Evolutionary conservation across 768 basidiomycete genomes (phyloP), one percentile per base, ranked within the genome.

Genomic region (Kwoniella europaea): DNA sequence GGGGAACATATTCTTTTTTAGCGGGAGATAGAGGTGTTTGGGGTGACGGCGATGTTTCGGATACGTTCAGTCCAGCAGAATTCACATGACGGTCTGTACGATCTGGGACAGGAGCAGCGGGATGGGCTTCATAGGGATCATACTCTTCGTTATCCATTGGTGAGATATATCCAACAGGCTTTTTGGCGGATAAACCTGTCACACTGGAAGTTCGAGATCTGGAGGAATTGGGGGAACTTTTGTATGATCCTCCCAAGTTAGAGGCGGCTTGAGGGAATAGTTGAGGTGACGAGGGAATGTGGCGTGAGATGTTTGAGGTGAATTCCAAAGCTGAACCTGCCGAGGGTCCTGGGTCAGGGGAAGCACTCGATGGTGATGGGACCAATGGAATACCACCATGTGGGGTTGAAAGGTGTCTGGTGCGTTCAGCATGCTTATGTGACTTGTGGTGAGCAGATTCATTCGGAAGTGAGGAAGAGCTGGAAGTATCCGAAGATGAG

Each of bases 101-200:
- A 18, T 18, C 53, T 12, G 71, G 52, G 13, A 43, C 58, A 13
- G 74, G 72, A 7, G 73, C 65, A 59, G 75, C 75, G 18, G 78
- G 78, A 69, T 79, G 78, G 1, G 73, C 68, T 57, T 67, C 56
- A 54, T 79, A 75, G 24, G 71, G 65, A 69, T 79, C 76, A 44
- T 77, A 79, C 10, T 29, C 59, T 10, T 72, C 71, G n/a, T 73
- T 56, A 13, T 27, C 52, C 20, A 66, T n/a, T 1, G 69, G 73
- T 10, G 71, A 71, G 15, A 77, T 44, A 43, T 77, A 74, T n/a
- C 71, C 73, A 9, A 22, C 20, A 16, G 68, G 54, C n/a, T 52
- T 50, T n/a, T 22, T 53, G 27, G 13, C 18, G 41, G 9, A 16
- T 43, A 56, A 18, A 5, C 35, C n/a, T 12, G 64, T 6, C 41